These are phyloP conservation scores for Coix lacrymajobi DNA, from an alignment of 176 grass and related monocot species.

Conservation along the genomic window DNA sequence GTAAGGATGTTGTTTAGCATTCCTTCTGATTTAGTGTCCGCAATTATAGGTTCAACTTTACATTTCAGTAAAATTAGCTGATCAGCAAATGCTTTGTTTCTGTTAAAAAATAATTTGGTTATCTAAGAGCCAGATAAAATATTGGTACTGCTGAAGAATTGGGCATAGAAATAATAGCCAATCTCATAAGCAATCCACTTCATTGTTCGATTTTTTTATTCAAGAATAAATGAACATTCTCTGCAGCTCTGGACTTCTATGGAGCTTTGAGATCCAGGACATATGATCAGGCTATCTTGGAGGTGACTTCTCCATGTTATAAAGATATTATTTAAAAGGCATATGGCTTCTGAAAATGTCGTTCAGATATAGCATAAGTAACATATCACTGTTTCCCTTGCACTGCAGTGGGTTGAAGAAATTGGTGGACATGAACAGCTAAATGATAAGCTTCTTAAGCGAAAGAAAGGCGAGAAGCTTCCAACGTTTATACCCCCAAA, in stretches of 20 bases:
- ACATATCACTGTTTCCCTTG: background rate
- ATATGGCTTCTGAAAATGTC: background rate
- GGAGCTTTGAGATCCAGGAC: conserved; percentile 89
- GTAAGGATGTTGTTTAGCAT: background rate
- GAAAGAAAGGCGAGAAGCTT: conserved; percentile 64
- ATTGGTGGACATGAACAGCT: conserved; percentile 82
- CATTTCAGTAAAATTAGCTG: background rate
- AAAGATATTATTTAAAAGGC: background rate
- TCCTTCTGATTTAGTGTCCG: background rate
- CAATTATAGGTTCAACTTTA: background rate
- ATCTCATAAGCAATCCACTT: background rate
- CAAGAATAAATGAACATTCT: conserved; percentile 17
- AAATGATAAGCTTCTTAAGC: conserved; percentile 68
- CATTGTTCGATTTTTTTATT: background rate
- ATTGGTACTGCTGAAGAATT: background rate
- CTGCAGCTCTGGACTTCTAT: conserved; percentile 90
- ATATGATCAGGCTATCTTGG: conserved; percentile 76
- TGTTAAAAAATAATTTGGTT: background rate
- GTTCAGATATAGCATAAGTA: background rate
- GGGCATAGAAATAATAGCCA: background rate
- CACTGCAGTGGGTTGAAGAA: conserved; percentile 77
- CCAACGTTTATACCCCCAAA: conserved; percentile 82
- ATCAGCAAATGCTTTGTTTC: background rate
- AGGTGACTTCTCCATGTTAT: conserved; percentile 47
- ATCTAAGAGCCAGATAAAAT: background rate